Percentiles rank a stretch among this genome's conserved stretches.
phyloP scores from a whole-genome alignment of 129 eudicot species.

The Centaurea solstitialis region DNA sequence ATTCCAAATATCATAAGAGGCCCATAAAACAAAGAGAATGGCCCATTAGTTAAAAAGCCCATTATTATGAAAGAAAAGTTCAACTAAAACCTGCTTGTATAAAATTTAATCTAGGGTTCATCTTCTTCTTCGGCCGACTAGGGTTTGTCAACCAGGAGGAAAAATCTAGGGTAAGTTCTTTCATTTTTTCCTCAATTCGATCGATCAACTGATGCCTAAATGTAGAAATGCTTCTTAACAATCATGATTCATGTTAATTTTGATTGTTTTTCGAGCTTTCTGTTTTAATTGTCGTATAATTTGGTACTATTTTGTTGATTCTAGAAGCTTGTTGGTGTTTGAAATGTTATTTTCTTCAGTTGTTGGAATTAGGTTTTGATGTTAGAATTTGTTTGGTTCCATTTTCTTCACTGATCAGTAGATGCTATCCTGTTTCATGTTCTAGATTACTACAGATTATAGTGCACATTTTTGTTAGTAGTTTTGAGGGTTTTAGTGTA shows the following conservation, averaged over 20 bases:
- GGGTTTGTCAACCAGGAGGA: not conserved
- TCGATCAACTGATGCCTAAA: not conserved
- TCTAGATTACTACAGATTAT: not conserved
- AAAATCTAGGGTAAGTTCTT: not conserved
- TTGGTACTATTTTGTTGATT: not conserved
- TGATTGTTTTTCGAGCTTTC: not conserved
- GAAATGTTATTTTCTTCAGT: not conserved
- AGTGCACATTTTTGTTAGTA: not conserved
- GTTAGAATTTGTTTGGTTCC: not conserved
- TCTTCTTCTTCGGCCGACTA: not conserved
- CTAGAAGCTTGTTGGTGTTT: not conserved
- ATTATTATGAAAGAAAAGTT: not conserved
- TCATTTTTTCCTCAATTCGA: not conserved
- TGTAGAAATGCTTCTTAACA: not conserved
- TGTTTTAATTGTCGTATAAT: not conserved
- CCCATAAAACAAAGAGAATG: not conserved
- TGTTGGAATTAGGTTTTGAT: not conserved
- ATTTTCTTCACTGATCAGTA: not conserved
- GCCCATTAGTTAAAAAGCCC: constrained; percentile 11
- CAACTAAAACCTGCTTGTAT: not conserved
- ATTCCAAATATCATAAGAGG: too few species aligned
- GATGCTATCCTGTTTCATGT: not conserved
- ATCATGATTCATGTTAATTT: not conserved
- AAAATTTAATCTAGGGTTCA: constrained; percentile 13
- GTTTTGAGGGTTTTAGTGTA: not conserved